A percentile compares a stretch with the other conserved stretches of the same genome.
Conservation (phyloP, 2,329 filamentous ascomycete genomes). For the Trichophyton verrucosum region DNA sequence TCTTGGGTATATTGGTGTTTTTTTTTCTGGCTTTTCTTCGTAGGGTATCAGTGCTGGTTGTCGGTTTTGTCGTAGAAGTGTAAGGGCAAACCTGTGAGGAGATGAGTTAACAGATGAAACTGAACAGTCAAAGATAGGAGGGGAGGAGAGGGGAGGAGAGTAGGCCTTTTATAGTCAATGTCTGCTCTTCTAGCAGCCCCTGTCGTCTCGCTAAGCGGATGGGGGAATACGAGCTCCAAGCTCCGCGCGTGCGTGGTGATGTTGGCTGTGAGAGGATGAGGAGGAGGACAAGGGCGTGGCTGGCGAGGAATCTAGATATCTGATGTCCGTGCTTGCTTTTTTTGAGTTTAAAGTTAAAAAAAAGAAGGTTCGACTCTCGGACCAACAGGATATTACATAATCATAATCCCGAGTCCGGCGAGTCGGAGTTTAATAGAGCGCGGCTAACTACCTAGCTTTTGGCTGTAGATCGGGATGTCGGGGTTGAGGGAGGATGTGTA, state of each 20-base stretch:
- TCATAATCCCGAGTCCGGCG: background rate
- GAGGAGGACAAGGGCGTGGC: background rate
- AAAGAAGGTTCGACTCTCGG: background rate
- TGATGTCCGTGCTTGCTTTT: background rate
- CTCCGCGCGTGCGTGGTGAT: background rate
- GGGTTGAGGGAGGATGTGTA: background rate
- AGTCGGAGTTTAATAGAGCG: background rate
- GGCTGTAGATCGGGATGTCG: background rate
- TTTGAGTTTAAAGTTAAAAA: background rate
- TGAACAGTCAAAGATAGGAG: background rate
- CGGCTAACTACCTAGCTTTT: background rate
- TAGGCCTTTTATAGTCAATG: background rate
- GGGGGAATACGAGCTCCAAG: background rate
- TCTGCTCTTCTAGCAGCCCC: background rate
- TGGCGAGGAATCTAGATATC: background rate
- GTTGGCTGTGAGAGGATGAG: background rate
- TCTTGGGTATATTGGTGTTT: background rate
- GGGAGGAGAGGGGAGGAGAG: background rate
- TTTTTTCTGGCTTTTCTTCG: background rate
- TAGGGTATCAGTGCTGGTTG: background rate
- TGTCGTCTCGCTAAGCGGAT: background rate
- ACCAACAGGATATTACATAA: background rate
- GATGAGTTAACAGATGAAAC: background rate
- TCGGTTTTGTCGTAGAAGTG: background rate
- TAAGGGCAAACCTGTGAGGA: background rate